Evolutionary conservation across 2,329 filamentous ascomycete genomes (phyloP), one percentile per base, ranked within the genome.

Genomic region (Neonectria coccinea): DNA sequence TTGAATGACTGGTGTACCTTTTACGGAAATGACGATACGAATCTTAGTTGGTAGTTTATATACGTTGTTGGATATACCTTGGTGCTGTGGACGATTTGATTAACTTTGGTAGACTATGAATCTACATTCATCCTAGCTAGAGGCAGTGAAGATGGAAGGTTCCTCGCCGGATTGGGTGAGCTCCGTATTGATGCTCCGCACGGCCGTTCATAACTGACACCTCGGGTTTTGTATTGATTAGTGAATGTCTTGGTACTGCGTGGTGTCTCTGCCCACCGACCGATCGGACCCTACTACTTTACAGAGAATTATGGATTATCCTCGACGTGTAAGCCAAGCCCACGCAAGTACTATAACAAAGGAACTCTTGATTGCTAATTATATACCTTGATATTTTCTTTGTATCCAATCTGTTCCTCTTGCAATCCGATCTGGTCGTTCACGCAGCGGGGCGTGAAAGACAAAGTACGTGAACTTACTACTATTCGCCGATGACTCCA

Each of bases 1-100:
- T 61, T 62, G 33, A 50, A n/a, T 50, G 5, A 44, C 55, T 51
- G 52, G 61, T 69, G 7, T 66, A 68, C 59, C 64, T 65, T 70
- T 61, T 39, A 58, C 52, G 56, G 56, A 52, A 10, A 27, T 41
- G 16, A 25, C 39, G 56, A 52, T 45, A 36, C 42, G 48, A 22
- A 33, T 50, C 16, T 4, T 45, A 25, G 18, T 58, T 51, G 18
- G 36, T 53, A 48, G 8, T 25, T 56, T 55, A 44, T 33, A 44
- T 27, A 31, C 4, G n/a, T 41, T 22, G 36, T 51, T 62, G 52
- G 47, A 62, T 55, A 62, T 62, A 62, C 53, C 45, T 53, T 18
- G 48, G 48, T 20, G 44, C 16, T 39, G 36, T 31, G 22, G 8
- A 54, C 27, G 2, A n/a, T 29, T 16, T 9, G 16, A 50, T 4